phyloP scores from a whole-genome alignment of 2,329 filamentous ascomycete species.

The Passalora sequoiae region DNA sequence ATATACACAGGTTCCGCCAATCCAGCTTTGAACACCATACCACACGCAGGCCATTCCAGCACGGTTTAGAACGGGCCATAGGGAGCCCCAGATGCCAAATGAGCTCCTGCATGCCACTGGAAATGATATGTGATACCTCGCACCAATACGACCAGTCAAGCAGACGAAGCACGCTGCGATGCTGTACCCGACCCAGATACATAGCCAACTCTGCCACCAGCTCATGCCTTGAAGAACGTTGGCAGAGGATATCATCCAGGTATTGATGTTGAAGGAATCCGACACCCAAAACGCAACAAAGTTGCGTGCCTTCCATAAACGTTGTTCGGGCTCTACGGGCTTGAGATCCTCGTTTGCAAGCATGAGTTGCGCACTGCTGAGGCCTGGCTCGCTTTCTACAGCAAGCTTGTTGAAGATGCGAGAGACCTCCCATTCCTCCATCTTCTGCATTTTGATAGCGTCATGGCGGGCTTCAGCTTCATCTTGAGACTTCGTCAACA shows the following conservation, averaged over 20 bases:
- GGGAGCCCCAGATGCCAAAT: slow-evolving; percentile 82
- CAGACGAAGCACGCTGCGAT: slow-evolving; percentile 71
- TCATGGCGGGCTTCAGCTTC: background rate
- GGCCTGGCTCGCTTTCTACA: slow-evolving; percentile 68
- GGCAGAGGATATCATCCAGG: slow-evolving; percentile 75
- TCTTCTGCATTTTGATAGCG: slow-evolving; percentile 37
- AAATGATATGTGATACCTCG: slow-evolving; percentile 83
- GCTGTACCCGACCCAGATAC: slow-evolving; percentile 63
- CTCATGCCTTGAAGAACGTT: slow-evolving; percentile 67
- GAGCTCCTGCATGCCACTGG: slow-evolving; percentile 72
- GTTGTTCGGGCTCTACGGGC: slow-evolving; percentile 68
- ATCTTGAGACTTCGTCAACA: slow-evolving; percentile 8
- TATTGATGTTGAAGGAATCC: slow-evolving; percentile 71
- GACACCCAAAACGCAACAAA: slow-evolving; percentile 81
- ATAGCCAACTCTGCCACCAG: slow-evolving; percentile 48
- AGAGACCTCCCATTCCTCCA: slow-evolving; percentile 36
- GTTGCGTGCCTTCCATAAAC: slow-evolving; percentile 82
- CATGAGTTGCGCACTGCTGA: slow-evolving; percentile 77
- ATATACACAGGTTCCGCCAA: slow-evolving; percentile 74
- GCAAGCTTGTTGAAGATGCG: slow-evolving; percentile 55
- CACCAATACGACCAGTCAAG: slow-evolving; percentile 75
- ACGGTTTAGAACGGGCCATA: slow-evolving; percentile 86
- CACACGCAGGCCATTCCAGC: slow-evolving; percentile 84
- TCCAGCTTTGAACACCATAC: slow-evolving; percentile 82
- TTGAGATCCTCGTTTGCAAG: slow-evolving; percentile 62